Evolutionary conservation across 1,284 basidiomycete species (phyloP).

Genomic region (Exobasidium rhododendri): DNA sequence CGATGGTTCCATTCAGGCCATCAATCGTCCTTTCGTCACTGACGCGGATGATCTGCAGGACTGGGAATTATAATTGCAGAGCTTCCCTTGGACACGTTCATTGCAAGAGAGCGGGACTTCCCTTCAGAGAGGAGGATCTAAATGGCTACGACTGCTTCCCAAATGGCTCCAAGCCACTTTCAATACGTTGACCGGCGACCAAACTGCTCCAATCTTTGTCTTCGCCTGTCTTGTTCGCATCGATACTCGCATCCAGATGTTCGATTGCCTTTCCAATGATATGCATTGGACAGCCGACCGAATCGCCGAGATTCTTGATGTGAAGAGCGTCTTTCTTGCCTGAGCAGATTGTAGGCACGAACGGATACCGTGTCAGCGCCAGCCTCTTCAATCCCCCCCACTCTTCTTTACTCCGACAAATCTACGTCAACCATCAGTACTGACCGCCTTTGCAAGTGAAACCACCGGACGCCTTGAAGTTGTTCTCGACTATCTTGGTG

Average conservation of each 20-base stretch:
- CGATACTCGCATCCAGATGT: slow-evolving; percentile 72
- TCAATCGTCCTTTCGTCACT: slow-evolving; percentile 38
- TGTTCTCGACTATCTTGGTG: slow-evolving; percentile 25
- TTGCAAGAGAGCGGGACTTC: no score
- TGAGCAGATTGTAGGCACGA: neutral
- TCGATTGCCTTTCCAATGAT: slow-evolving; percentile 72
- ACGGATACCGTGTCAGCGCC: no score
- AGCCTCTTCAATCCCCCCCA: no score
- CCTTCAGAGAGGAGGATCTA: no score
- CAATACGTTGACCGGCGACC: slow-evolving; percentile 66
- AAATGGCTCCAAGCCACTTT: slow-evolving; percentile 66
- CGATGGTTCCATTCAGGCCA: slow-evolving; percentile 39
- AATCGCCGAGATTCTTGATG: slow-evolving; percentile 59
- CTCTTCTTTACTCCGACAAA: no score
- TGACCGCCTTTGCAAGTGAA: neutral
- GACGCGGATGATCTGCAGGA: slow-evolving; percentile 8
- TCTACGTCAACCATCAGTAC: no score
- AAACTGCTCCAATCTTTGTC: slow-evolving; percentile 70
- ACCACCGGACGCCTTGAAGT: slow-evolving; percentile 51
- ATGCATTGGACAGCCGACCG: slow-evolving; percentile 75
- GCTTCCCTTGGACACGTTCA: neutral
- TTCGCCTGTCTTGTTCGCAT: slow-evolving; percentile 58
- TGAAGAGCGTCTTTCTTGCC: slow-evolving; percentile 31
- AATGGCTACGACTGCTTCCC: slow-evolving; percentile 46
- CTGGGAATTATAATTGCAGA: slow-evolving; percentile 11